These are phyloP conservation scores for Pseudonitzschia pungens DNA, from an alignment of 108 stramenopile species.

Conservation along the genomic window DNA sequence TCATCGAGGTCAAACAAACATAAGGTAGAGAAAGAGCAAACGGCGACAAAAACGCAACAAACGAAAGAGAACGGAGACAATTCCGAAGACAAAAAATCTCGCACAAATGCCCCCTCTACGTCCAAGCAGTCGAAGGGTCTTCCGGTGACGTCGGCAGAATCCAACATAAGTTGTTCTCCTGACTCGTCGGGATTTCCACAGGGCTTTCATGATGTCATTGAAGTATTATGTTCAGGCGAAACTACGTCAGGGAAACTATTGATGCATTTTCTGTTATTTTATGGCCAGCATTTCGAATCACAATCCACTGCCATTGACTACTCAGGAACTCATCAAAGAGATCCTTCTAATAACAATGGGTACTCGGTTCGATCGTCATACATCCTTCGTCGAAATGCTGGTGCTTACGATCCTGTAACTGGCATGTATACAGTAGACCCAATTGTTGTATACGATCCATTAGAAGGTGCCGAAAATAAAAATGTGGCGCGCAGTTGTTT, in stretches of 20 bases:
- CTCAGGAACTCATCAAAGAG: constrained; percentile 55
- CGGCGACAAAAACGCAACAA: neutral
- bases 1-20: neutral
- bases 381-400: constrained; percentile 57
- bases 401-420: constrained; percentile 73
- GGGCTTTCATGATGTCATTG: constrained; percentile 82
- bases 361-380: constrained; percentile 58
- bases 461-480: constrained; percentile 76
- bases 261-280: constrained; percentile 86
- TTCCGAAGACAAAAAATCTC: neutral
- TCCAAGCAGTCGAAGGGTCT: neutral
- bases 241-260: constrained; percentile 81
- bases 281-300: constrained; percentile 86
- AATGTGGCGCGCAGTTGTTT: constrained; percentile 85
- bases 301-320: constrained; percentile 74
- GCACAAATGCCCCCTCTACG: neutral
- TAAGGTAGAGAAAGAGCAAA: constrained; percentile 1
- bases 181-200: constrained; percentile 57
- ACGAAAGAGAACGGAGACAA: neutral
- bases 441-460: constrained; percentile 84
- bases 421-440: constrained; percentile 86
- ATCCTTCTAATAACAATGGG: constrained; percentile 27
- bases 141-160: neutral
- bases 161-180: neutral
- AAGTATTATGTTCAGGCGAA: constrained; percentile 83